Base-by-base conservation (phyloP, 257 asterid genomes). In the Gentiana straminea region DNA sequence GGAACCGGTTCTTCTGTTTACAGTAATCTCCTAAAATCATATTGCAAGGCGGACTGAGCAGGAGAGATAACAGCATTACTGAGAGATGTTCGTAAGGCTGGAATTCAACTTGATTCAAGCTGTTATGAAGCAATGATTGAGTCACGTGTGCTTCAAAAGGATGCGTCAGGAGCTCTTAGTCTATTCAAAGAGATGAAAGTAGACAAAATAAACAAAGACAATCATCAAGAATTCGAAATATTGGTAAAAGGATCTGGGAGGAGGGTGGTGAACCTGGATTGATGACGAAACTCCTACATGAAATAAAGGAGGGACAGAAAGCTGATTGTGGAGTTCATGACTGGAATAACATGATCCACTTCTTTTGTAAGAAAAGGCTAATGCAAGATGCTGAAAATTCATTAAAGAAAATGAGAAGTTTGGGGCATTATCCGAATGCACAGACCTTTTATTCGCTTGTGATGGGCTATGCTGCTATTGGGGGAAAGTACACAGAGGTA, bases 361-460 rank as follows among this genome's bases (percentile, higher is more conserved):
- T 91, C 64, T 91, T 91, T 86, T 74, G 95, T 80, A 84, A 83
- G 81, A 91, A 87, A 65, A 71, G 84, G 70, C 75, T 84, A 66
- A 87, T 91, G 96, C 79, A 71, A 59, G 98, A 87, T 49, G 95
- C 98, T 0, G 95, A 84, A 81, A 91, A 85, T 73, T 93, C 97
- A 68, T 76, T 78, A 52, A 83, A 78, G 84, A 91, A 85, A 79
- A 91, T 87, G 97, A 79, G 78, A 75, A 77, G 77, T 70, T 68
- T 85, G 78, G 96, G 87, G 12, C 82, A 74, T 63, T 37, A 63
- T 47, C 97, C 98, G 7, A 91, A 91, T 55, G 94, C 84, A 11
- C 94, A 84, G 59, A 91, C 98, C 2, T 91, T 91, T 64, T 95
- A 84, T 68, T 91, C 98, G 13, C 59, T 91, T 74, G 89, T 86